These are phyloP conservation scores for Canavalia gladiata DNA, from an alignment of 306 rosid genomes.

Conservation along the genomic window DNA sequence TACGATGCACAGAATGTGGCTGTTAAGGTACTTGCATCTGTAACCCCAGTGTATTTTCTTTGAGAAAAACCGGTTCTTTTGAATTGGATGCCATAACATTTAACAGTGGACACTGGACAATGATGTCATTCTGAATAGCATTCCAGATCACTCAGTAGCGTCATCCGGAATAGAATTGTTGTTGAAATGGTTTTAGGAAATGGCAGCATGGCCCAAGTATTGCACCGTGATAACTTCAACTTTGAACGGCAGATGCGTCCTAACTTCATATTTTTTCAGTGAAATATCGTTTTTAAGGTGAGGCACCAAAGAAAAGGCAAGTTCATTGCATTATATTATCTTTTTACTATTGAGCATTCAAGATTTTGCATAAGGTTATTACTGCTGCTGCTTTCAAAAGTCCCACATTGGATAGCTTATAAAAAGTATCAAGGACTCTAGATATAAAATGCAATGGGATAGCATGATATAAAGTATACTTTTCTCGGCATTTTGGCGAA, in stretches of 20 bases:
- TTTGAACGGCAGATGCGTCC: not conserved
- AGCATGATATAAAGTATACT: not conserved
- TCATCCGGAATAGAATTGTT: not conserved
- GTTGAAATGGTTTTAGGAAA: not conserved
- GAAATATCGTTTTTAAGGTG: not conserved
- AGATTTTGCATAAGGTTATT: not conserved
- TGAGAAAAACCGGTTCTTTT: not conserved
- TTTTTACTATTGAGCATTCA: not conserved
- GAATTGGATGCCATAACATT: not conserved
- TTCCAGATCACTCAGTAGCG: not conserved
- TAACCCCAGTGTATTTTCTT: not conserved
- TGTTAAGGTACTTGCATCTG: not conserved
- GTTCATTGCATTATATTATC: not conserved
- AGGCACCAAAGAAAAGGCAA: not conserved
- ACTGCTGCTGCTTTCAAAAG: not conserved
- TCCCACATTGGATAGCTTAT: not conserved
- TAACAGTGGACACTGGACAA: not conserved
- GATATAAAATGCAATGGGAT: not conserved
- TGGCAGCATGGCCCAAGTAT: not conserved
- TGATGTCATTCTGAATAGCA: not conserved
- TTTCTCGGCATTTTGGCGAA: conserved; percentile 13
- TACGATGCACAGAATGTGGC: not conserved
- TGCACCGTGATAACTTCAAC: not conserved
- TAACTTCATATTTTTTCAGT: not conserved
- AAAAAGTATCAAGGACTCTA: not conserved